phyloP scores from a whole-genome alignment of 192 early-diverging fungal species.

The Anaeromyces robustus region DNA sequence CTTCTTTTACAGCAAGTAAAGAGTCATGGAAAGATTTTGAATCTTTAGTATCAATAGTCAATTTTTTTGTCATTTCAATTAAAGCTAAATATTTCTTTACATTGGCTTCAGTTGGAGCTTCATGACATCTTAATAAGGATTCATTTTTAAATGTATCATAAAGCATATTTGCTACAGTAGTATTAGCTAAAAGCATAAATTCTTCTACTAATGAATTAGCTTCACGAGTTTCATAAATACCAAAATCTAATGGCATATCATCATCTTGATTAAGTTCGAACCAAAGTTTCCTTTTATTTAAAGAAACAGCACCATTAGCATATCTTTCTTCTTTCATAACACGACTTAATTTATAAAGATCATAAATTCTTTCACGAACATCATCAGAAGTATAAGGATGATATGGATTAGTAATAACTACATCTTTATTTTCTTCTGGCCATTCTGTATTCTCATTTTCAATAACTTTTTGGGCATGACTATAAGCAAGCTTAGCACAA shows the following conservation, averaged over 20 bases:
- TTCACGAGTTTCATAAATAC: not conserved
- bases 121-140: not conserved
- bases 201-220: not conserved
- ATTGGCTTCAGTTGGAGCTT: not conserved
- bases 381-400: not conserved
- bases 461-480: slow-evolving; percentile 80
- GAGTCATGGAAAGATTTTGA: not conserved
- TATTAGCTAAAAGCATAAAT: not conserved
- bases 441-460: not conserved
- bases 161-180: not conserved
- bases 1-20: not conserved
- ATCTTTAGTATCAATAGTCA: not conserved
- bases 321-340: not conserved
- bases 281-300: not conserved
- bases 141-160: not conserved
- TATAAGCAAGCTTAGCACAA: slow-evolving; percentile 84
- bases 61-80: not conserved
- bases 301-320: not conserved
- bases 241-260: not conserved
- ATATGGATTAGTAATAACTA: slow-evolving; percentile 17
- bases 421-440: slow-evolving; percentile 23
- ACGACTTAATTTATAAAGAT: not conserved
- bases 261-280: not conserved
- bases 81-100: not conserved
- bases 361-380: not conserved